Base-by-base conservation (phyloP, 2,329 filamentous ascomycete species). In the Aspergillus costaricaensis region DNA sequence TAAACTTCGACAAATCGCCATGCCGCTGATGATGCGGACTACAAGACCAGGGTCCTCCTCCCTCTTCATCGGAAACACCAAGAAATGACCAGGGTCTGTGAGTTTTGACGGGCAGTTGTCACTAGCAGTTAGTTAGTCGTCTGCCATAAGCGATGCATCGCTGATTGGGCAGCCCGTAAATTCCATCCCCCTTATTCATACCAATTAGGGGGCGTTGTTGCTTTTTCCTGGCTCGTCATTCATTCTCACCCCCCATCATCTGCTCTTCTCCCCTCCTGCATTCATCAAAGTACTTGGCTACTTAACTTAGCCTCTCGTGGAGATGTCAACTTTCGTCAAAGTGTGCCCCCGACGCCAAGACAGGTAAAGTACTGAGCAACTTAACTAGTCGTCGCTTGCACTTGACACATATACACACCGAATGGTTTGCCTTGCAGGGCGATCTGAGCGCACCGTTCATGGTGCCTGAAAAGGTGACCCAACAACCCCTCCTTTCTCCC, bases 351-450 rank as follows among this genome's bases (percentile, higher is more conserved):
- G 23, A 12, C 32, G 12, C 52, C 38, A 44, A 47, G 23, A n/a
- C 14, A 55, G 5, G 21, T 6, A 15, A 23, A 32, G 53, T 30
- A 30, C 19, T 43, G 38, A 43, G 17, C 14, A 54, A 17, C 14
- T 27, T 2, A 54, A 17, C 14, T 27, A 12, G 5, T 27, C 21
- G 21, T 44, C 44, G 15, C 44, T n/a, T 23, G 14, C 27, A 36
- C 32, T 36, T 36, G 32, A 36, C 32, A 36, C 32, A 36, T 36
- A 36, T 36, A 36, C 12, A 23, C n/a, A 52, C 27, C 47, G 47
- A 58, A 14, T 25, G 44, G 43, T 44, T 55, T 55, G 56, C 59
- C 59, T 59, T 58, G 51, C 21, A 48, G 51, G 59, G 60, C 60
- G 51, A 25, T 55, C 57, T 57, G 53, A 59, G 52, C 44, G 57